phyloP scores from a whole-genome alignment of 2,329 filamentous ascomycete species.

The Fusarium hostae region DNA sequence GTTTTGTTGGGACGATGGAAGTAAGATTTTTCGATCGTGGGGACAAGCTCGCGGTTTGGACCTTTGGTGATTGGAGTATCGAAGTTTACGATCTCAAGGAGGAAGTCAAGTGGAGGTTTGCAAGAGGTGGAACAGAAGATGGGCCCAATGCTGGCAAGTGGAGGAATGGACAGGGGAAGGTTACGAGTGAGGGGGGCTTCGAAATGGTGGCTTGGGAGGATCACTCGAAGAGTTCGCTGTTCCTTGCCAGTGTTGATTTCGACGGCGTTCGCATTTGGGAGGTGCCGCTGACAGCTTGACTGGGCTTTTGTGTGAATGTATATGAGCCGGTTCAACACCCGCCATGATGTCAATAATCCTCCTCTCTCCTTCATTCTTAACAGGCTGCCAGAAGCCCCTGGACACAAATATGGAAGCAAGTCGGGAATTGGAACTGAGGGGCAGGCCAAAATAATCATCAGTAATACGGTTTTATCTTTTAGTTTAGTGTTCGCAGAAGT shows the following conservation, averaged over 20 bases:
- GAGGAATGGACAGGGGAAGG: conserved; percentile 21
- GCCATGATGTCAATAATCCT: background rate
- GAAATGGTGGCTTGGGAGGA: conserved; percentile 25
- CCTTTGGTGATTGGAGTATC: conserved; percentile 15
- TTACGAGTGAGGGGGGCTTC: background rate
- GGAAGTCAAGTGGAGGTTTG: conserved; percentile 24
- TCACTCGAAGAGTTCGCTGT: background rate
- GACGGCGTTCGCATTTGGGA: conserved; percentile 26
- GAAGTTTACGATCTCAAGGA: conserved; percentile 18
- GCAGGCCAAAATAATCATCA: no score
- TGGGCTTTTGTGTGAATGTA: background rate
- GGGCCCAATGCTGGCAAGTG: background rate
- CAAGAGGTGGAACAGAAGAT: conserved; percentile 24
- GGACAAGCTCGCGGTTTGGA: conserved; percentile 10
- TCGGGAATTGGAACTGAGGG: no score
- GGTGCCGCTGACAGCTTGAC: conserved; percentile 8
- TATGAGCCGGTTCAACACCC: background rate
- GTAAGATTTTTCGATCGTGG: conserved; percentile 20
- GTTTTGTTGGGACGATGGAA: background rate
- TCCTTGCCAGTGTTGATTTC: conserved; percentile 15
- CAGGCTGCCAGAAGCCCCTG: background rate
- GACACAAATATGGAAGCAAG: no score
- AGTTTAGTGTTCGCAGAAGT: background rate
- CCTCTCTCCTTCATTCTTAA: background rate
- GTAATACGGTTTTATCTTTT: background rate